Evolutionary conservation across 202 grass and related monocot species (phyloP).

Genomic region (Hordeum pubiflorum): DNA sequence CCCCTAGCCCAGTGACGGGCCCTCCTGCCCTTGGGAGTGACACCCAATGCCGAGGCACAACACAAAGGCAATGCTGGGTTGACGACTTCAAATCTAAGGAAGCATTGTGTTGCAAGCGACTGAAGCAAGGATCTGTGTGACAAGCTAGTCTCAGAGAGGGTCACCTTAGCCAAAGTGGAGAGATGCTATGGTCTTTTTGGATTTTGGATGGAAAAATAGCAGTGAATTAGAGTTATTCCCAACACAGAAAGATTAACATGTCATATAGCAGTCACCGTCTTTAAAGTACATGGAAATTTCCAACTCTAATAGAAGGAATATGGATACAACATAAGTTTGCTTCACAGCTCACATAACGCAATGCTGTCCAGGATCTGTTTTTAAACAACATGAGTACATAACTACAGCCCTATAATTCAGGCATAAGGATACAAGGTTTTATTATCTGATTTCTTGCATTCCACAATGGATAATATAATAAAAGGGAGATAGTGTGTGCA

Average conservation of each 20-base stretch:
- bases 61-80: neutral
- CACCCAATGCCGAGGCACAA: neutral
- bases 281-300: neutral
- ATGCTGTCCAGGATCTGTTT: neutral
- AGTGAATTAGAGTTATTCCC: neutral
- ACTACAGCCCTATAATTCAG: neutral
- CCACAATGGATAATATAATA: neutral
- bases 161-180: neutral
- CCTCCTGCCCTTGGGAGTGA: neutral
- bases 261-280: neutral
- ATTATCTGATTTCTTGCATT: slow-evolving; percentile 10
- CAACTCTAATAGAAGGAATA: neutral
- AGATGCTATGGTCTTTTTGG: neutral
- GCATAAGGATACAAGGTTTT: neutral
- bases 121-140: neutral
- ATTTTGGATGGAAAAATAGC: neutral
- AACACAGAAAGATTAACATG: neutral
- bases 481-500: neutral
- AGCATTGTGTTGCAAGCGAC: neutral
- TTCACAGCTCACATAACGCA: neutral
- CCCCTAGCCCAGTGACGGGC: neutral
- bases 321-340: neutral
- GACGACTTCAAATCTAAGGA: neutral
- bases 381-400: neutral
- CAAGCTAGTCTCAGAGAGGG: no score